Percentiles rank a stretch among this genome's conserved stretches.
Evolutionary conservation across 768 basidiomycete genomes (phyloP).

Genomic region (Lactarius deliciosus): DNA sequence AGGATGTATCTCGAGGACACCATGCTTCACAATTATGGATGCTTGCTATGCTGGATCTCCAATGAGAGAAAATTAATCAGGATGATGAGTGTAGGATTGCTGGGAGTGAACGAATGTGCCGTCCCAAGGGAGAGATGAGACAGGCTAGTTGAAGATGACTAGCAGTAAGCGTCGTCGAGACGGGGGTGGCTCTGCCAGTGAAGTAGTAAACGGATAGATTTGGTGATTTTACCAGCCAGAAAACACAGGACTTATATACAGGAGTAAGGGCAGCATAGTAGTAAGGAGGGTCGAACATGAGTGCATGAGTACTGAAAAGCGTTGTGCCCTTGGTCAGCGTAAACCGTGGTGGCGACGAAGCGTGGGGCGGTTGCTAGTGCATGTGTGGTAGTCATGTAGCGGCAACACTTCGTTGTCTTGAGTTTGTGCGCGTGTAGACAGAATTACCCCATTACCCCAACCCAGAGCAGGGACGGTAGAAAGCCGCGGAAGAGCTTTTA

Average conservation of each 20-base stretch:
- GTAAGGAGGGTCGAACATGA: not conserved
- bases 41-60: not conserved
- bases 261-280: not conserved
- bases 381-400: not conserved
- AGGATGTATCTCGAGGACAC: constrained; percentile 2
- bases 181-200: no score
- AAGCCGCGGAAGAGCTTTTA: not conserved
- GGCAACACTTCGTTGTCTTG: not conserved
- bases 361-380: not conserved
- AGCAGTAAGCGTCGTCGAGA: no score
- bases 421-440: not conserved
- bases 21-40: not conserved
- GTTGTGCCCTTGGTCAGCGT: not conserved
- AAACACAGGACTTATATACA: not conserved
- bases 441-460: not conserved
- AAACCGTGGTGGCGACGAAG: not conserved
- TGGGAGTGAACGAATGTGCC: no score
- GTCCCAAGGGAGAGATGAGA: no score
- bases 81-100: not conserved
- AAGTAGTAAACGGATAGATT: not conserved
- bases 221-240: not conserved
- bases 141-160: no score
- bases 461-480: not conserved
- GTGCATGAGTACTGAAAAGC: not conserved
- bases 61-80: not conserved